A percentile compares a stretch with the other conserved stretches of the same genome.
phyloP scores from a whole-genome alignment of 2,329 filamentous ascomycete species.

The Blumeria graminis region DNA sequence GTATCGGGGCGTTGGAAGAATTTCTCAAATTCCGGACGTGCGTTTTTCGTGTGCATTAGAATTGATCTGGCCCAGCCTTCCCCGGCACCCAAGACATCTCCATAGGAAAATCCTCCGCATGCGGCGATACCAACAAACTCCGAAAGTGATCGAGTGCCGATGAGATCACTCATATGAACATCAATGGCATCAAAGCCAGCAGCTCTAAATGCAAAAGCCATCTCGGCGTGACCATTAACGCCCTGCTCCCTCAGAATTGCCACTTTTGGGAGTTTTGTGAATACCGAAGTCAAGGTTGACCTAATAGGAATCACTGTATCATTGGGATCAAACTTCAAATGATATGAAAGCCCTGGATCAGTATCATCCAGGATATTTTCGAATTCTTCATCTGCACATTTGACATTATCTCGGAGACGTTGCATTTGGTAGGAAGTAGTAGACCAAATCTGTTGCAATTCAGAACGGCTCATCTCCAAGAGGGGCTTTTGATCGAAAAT shows the following conservation, averaged over 20 bases:
- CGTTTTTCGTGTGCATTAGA: constrained; percentile 51
- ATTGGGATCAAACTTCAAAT: constrained; percentile 50
- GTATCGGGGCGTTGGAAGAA: constrained; percentile 83
- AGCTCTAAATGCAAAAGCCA: constrained; percentile 85
- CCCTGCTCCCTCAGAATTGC: constrained; percentile 90
- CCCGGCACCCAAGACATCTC: constrained; percentile 69
- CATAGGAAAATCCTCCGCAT: constrained; percentile 94
- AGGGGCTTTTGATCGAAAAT: constrained; percentile 45
- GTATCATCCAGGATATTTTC: constrained; percentile 46
- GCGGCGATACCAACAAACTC: constrained; percentile 75
- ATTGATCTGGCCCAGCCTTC: constrained; percentile 92
- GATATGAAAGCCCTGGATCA: constrained; percentile 69
- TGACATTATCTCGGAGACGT: constrained; percentile 65
- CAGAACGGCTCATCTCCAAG: constrained; percentile 41
- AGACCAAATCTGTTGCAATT: constrained; percentile 73
- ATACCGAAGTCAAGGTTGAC: constrained; percentile 23
- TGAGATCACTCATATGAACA: constrained; percentile 89
- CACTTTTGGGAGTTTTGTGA: constrained; percentile 44
- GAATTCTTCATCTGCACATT: constrained; percentile 66
- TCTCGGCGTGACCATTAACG: constrained; percentile 88
- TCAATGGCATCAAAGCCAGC: constrained; percentile 84
- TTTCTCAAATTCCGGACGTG: constrained; percentile 48
- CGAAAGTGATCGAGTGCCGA: constrained; percentile 52
- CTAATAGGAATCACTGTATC: constrained; percentile 51
- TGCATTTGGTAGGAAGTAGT: constrained; percentile 82